Base-by-base conservation (phyloP, 2,329 filamentous ascomycete genomes). In the Pestalotiopsis sp. region DNA sequence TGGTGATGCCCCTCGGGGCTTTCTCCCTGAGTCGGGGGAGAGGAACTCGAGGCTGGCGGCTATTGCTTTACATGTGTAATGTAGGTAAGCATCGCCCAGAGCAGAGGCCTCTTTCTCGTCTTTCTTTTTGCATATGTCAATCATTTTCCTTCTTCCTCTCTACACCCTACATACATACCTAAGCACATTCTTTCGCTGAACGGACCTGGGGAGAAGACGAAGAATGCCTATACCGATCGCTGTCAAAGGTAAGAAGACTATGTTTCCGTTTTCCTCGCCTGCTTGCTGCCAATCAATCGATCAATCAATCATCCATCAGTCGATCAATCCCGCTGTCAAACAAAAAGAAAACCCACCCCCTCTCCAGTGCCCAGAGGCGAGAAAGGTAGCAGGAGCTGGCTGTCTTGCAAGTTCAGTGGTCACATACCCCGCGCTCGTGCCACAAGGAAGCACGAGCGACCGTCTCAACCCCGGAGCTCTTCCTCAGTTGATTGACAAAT, bases 211-310 rank as follows among this genome's bases (percentile, higher is more conserved):
- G 39, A 45, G 38, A 13, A n/a, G 23, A 31, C 25, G 25, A n/a
- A 64, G n/a, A 45, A 64, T 64, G 61, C 61, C 61, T 64, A 39
- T 64, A 27, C 61, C 61, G 11, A 31, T 64, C n/a, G 61, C 61
- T 45, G n/a, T 64, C 38, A 64, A 64, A 64, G 61, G 61, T 64
- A 23, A 27, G 61, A 27, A 25, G 13, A 14, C 17, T 41, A 25
- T n/a, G 12, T 36, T 45, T 23, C 38, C 61, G 3, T 39, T 23
- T 13, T 27, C 38, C 61, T 64, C 9, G 17, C 61, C 25, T 62
- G 23, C 23, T 27, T 5, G 7, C n/a, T 62, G 13, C 36, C 59
- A 20, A 62, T 59, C 57, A 5, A 59, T 27, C 57, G 6, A 36
- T 27, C 17, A 31, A 61, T 61, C 58, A 61, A 31, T 14, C 20